Conservation (phyloP, 176 grass and related monocot genomes). For the Urochloa ruziziensis region DNA sequence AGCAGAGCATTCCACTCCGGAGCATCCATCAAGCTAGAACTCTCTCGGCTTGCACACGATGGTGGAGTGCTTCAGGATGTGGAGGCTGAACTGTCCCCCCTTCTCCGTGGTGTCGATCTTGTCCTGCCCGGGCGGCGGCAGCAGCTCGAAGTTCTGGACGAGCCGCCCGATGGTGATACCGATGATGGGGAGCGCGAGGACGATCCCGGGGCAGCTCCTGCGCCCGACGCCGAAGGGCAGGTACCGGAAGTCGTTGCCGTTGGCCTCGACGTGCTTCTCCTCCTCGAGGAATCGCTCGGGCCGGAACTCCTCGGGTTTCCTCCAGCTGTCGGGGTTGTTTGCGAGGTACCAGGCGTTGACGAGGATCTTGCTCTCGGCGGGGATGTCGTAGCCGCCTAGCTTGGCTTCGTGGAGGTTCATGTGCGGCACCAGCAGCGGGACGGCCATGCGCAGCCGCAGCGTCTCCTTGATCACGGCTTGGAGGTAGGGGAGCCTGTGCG, state of each 20-base stretch:
- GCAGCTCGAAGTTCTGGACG: slow-evolving; percentile 77
- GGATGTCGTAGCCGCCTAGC: slow-evolving; percentile 69
- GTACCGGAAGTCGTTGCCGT: slow-evolving; percentile 77
- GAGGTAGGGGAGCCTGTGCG: slow-evolving; percentile 61
- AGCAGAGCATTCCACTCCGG: background rate
- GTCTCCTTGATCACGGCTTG: slow-evolving; percentile 87
- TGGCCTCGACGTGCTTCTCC: slow-evolving; percentile 70
- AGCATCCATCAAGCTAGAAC: slow-evolving; percentile 11
- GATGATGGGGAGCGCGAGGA: slow-evolving; percentile 82
- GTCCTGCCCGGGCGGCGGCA: slow-evolving; percentile 51
- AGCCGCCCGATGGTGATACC: slow-evolving; percentile 76
- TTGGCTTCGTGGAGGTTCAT: slow-evolving; percentile 86
- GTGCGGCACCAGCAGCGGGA: slow-evolving; percentile 80
- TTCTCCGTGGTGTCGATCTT: slow-evolving; percentile 75
- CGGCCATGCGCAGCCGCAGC: slow-evolving; percentile 73
- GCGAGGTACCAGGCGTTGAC: slow-evolving; percentile 83
- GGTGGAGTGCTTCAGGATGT: slow-evolving; percentile 77
- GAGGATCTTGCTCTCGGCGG: slow-evolving; percentile 81
- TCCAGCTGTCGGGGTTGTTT: slow-evolving; percentile 69
- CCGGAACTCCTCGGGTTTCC: slow-evolving; percentile 48
- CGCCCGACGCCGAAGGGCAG: slow-evolving; percentile 75
- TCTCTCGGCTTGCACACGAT: slow-evolving; percentile 61
- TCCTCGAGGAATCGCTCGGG: slow-evolving; percentile 67
- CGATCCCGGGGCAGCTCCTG: slow-evolving; percentile 75
- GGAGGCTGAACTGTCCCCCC: slow-evolving; percentile 79